Base-by-base conservation (phyloP, 345 rosid species). In the Populus nigra region DNA sequence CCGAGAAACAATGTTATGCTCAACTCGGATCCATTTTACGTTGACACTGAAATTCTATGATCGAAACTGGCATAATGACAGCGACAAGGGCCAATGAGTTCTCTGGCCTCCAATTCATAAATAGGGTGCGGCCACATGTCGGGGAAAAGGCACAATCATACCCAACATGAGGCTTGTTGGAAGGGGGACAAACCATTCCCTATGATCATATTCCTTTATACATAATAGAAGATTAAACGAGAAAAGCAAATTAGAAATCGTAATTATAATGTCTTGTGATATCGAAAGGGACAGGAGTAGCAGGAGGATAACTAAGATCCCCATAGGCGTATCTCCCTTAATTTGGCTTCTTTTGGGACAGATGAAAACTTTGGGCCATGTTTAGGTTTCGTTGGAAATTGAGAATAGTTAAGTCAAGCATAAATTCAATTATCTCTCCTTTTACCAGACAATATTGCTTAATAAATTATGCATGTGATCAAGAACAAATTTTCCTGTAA, bases 91-190 rank as follows among this genome's bases (percentile, higher is more conserved):
- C 73, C 39, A 2, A 6, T 25, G 47, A 7, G 73, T 12, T 3
- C 11, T 22, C 55, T 17, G 65, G 65, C 70, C 69, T 39, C 79
- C 68, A 67, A 65, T 63, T 73, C 65, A 76, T 65, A 79, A 83
- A 72, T 75, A 83, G 39, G 79, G 78, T 74, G 78, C 82, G 78
- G 80, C 84, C 82, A 18, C 18, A 22, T 83, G 88, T 86, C 86
- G 78, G 88, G 75, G 8, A 45, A 73, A 78, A 59, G 84, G 68
- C 68, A 17, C 61, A 29, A 50, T 75, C 77, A 67, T 72, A 43
- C 71, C 82, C 68, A 80, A 77, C 85, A 78, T 57, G 16, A 72
- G 79, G 86, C 72, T 75, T 74, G 77, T 76, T 25, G 11, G 15
- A 43, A 79, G 50, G 87, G 88, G 82, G 79, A 73, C 88, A 86